Conservation (phyloP, 805 yeast genomes). For the Cyberlindnera xylosilytica region DNA sequence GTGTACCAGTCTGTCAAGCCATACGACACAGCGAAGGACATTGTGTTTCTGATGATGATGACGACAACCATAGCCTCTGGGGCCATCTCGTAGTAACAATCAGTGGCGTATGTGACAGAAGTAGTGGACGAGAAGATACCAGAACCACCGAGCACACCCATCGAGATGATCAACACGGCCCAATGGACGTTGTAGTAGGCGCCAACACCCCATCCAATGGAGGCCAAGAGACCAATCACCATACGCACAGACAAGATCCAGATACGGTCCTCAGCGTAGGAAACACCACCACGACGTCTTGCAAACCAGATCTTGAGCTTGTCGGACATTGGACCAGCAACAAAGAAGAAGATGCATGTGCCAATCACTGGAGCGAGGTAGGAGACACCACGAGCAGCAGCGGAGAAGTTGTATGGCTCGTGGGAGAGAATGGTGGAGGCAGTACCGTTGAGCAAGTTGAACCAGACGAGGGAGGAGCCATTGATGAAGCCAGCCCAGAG, state of each 20-base stretch:
- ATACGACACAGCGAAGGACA: conserved; percentile 58
- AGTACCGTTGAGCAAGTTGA: conserved; percentile 47
- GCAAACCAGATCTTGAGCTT: conserved; percentile 47
- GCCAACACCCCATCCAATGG: conserved; percentile 63
- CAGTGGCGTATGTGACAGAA: conserved; percentile 52
- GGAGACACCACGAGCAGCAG: conserved; percentile 46
- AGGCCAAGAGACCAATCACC: conserved; percentile 50
- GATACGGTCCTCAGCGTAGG: conserved; percentile 56
- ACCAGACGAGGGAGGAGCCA: conserved; percentile 48
- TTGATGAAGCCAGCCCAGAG: conserved; percentile 53
- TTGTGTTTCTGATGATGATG: conserved; percentile 51
- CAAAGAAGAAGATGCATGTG: conserved; percentile 39
- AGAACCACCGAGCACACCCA: conserved; percentile 54
- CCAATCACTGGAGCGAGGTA: conserved; percentile 52
- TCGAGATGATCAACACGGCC: conserved; percentile 51
- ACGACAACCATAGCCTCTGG: conserved; percentile 55
- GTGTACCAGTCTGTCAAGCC: conserved; percentile 57
- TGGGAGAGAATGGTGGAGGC: conserved; percentile 40
- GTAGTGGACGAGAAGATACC: conserved; percentile 44
- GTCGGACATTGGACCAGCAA: conserved; percentile 51
- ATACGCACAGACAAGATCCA: conserved; percentile 46
- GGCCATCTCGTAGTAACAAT: conserved; percentile 51
- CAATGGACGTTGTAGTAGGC: conserved; percentile 52
- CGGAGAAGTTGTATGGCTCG: conserved; percentile 48
- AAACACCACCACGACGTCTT: conserved; percentile 44